phyloP scores from a whole-genome alignment of 176 grass and related monocot genomes.

The Guadua angustifolia region DNA sequence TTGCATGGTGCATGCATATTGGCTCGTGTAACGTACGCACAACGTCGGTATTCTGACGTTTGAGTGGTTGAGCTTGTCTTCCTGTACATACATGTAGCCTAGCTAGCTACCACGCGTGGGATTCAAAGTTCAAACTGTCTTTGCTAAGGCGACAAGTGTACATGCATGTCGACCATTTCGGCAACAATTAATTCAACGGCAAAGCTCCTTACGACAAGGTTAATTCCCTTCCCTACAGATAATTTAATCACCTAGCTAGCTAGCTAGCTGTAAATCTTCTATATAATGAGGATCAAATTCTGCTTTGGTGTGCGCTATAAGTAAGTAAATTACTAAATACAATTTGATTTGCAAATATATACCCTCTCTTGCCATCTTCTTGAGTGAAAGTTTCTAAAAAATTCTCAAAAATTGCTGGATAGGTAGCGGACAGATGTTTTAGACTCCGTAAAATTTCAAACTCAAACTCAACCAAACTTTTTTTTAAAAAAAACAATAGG shows the following conservation, averaged over 20 bases:
- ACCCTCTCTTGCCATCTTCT: background rate
- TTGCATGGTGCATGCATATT: background rate
- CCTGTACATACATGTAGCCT: background rate
- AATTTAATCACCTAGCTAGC: background rate
- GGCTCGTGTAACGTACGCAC: background rate
- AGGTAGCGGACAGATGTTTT: background rate
- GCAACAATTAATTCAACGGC: constrained; percentile 43
- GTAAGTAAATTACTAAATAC: too few relatives aligned
- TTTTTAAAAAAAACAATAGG: background rate
- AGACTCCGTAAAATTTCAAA: background rate
- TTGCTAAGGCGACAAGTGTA: constrained; percentile 38
- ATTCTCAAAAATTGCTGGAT: background rate
- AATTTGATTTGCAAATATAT: background rate
- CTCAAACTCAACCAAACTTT: background rate
- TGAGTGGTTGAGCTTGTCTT: constrained; percentile 16
- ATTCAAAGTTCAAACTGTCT: constrained; percentile 33
- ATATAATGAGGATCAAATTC: background rate
- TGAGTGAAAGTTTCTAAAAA: background rate
- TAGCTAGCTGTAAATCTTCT: background rate
- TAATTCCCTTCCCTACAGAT: background rate
- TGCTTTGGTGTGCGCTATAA: background rate
- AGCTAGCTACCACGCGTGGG: background rate
- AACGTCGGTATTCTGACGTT: background rate
- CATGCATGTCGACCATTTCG: constrained; percentile 25
- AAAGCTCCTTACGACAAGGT: constrained; percentile 21